Evolutionary conservation across 2,329 filamentous ascomycete genomes (phyloP), one percentile per base, ranked within the genome.

Genomic region (Lecanosticta acicola): DNA sequence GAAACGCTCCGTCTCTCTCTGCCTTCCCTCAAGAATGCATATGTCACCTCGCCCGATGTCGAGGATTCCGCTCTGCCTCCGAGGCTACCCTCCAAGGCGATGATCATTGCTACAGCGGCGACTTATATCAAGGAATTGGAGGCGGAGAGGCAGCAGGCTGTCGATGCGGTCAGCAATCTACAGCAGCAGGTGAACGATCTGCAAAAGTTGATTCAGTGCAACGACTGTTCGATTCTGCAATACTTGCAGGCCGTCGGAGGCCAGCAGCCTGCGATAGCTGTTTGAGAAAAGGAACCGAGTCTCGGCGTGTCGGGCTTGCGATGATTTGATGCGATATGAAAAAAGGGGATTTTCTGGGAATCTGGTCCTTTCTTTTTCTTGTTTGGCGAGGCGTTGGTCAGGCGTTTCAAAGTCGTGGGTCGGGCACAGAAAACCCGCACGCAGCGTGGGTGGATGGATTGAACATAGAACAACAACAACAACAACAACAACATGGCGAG

Each of bases 51-150:
- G 11, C 62, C 66, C 1, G 69, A 72, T 41, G 69, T 71, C 21
- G 69, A 72, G 45, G 69, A 72, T 47, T 53, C 68, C 2, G 66
- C 68, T 4, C 57, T 67, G 1, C 65, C 68, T 10, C 66, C 65
- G 3, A 69, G 70, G 47, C 60, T 70, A 7, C 58, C 57, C 7
- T 66, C 63, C 48, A 73, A 72, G 53, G 69, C 70, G n/a, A 68
- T 71, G 41, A 68, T 73, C 41, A 62, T 73, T 21, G 68, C 68
- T 8, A 70, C 66, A 1, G 70, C 71, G 16, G 70, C 68, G 17
- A 66, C 68, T 8, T 69, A 72, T 57, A 71, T 73, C 60, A 68
- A 71, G 56, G 66, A 70, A 46, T 63, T 70, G 50, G 68, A 71
- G 49, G 67, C 65, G 20, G 69, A 72, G 45, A 66, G 67, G 57